Evolutionary conservation across 2,329 filamentous ascomycete species (phyloP).

Genomic region (Iodosphaeria phyllophila): DNA sequence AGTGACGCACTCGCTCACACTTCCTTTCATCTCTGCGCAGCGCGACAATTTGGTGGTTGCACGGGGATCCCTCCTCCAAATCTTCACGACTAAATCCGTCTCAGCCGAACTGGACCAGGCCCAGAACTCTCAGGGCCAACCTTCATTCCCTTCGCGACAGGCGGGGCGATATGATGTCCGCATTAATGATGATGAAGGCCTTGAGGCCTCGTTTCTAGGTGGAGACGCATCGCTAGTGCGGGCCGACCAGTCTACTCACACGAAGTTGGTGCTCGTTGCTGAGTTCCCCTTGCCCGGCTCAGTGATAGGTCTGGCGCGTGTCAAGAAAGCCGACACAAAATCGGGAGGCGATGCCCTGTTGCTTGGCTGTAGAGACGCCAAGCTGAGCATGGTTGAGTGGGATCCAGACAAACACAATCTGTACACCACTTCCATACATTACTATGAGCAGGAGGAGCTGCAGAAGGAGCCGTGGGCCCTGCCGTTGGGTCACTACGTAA

Average conservation of each 20-base stretch:
- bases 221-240: slow-evolving; percentile 41
- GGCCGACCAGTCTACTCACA: slow-evolving; percentile 44
- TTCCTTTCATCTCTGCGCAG: slow-evolving; percentile 59
- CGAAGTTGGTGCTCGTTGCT: slow-evolving; percentile 67
- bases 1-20: slow-evolving; percentile 68
- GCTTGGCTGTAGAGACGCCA: slow-evolving; percentile 74
- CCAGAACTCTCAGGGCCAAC: slow-evolving; percentile 16
- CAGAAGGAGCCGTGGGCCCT: slow-evolving; percentile 68
- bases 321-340: slow-evolving; percentile 54
- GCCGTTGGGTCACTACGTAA: slow-evolving; percentile 56
- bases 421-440: slow-evolving; percentile 86
- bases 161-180: slow-evolving; percentile 30
- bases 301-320: slow-evolving; percentile 61
- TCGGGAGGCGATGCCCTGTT: slow-evolving; percentile 73
- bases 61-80: slow-evolving; percentile 81
- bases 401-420: slow-evolving; percentile 63
- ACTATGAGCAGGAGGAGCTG: slow-evolving; percentile 89
- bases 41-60: slow-evolving; percentile 78
- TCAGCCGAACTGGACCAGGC: slow-evolving; percentile 39
- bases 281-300: slow-evolving; percentile 75
- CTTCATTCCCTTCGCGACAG: slow-evolving; percentile 19
- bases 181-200: slow-evolving; percentile 39
- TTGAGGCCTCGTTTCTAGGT: slow-evolving; percentile 48
- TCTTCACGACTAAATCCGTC: slow-evolving; percentile 59
- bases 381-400: slow-evolving; percentile 88